phyloP scores from a whole-genome alignment of 2,329 filamentous ascomycete species.

The Fusarium siculi region DNA sequence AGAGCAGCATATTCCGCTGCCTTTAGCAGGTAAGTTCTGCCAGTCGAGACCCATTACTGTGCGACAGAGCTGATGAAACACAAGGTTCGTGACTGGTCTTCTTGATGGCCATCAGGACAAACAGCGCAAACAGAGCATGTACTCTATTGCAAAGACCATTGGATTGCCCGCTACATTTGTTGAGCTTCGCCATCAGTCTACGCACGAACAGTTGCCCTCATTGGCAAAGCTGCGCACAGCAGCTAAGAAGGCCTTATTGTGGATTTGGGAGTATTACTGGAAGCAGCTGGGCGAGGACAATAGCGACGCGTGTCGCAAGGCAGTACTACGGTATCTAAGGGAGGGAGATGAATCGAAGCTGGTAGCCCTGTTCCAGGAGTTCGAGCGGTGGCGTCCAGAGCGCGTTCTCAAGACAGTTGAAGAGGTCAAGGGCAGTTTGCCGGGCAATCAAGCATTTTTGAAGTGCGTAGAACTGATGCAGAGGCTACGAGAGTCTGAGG shows the following conservation, averaged over 20 bases:
- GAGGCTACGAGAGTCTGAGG: conserved; percentile 46
- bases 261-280: conserved; percentile 96
- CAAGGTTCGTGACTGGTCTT: conserved; percentile 82
- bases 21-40: conserved; percentile 72
- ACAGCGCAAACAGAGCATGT: conserved; percentile 77
- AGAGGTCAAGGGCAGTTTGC: conserved; percentile 53
- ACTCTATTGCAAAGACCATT: conserved; percentile 74
- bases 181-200: conserved; percentile 88
- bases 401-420: conserved; percentile 52
- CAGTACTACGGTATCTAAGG: conserved; percentile 54
- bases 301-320: conserved; percentile 46
- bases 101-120: conserved; percentile 78
- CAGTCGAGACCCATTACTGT: background rate
- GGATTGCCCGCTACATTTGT: conserved; percentile 83
- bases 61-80: background rate
- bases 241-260: conserved; percentile 75
- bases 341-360: conserved; percentile 47
- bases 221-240: conserved; percentile 77
- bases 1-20: conserved; percentile 78
- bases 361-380: conserved; percentile 42
- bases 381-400: conserved; percentile 51
- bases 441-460: conserved; percentile 56
- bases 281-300: conserved; percentile 54
- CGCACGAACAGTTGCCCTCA: conserved; percentile 86
- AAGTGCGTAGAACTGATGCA: conserved; percentile 57